Evolutionary conservation across 805 yeast species (phyloP).

Genomic region (Candida maltosa): DNA sequence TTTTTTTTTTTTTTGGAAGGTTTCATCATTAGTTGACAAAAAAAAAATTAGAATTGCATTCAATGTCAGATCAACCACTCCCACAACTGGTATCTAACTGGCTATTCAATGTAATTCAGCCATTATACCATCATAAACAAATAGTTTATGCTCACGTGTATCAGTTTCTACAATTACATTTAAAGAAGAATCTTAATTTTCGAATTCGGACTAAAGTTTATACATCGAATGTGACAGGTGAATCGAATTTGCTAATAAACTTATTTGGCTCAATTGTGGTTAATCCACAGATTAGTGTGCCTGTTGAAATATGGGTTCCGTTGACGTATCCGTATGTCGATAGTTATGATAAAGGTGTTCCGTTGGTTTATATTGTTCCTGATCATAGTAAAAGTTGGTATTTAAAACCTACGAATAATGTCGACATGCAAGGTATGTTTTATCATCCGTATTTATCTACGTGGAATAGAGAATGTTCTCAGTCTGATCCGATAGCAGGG

Average conservation of each 20-base stretch:
- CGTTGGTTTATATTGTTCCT: slow-evolving; percentile 62
- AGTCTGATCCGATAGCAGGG: slow-evolving; percentile 5
- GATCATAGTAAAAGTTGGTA: slow-evolving; percentile 38
- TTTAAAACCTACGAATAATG: slow-evolving; percentile 57
- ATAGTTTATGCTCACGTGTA: slow-evolving; percentile 62
- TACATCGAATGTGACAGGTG: slow-evolving; percentile 54
- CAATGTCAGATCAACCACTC: slow-evolving; percentile 9
- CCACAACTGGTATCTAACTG: slow-evolving; percentile 34
- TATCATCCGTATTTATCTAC: slow-evolving; percentile 65
- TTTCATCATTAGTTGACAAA: too few relatives aligned
- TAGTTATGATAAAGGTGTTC: slow-evolving; percentile 38
- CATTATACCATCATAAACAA: slow-evolving; percentile 59
- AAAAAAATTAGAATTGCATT: too few relatives aligned
- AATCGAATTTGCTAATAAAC: slow-evolving; percentile 56
- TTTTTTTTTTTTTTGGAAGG: too few relatives aligned
- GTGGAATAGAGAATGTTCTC: slow-evolving; percentile 41
- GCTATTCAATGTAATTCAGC: slow-evolving; percentile 38
- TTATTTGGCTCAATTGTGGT: slow-evolving; percentile 55
- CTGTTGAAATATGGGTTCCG: slow-evolving; percentile 77
- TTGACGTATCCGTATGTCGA: slow-evolving; percentile 55
- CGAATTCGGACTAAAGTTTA: slow-evolving; percentile 63
- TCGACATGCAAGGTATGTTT: slow-evolving; percentile 69
- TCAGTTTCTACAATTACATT: slow-evolving; percentile 46
- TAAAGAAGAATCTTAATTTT: slow-evolving; percentile 37
- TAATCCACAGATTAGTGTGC: slow-evolving; percentile 27